Evolutionary conservation across 805 yeast species (phyloP).

Genomic region (Wickerhamiella sergipiensis): DNA sequence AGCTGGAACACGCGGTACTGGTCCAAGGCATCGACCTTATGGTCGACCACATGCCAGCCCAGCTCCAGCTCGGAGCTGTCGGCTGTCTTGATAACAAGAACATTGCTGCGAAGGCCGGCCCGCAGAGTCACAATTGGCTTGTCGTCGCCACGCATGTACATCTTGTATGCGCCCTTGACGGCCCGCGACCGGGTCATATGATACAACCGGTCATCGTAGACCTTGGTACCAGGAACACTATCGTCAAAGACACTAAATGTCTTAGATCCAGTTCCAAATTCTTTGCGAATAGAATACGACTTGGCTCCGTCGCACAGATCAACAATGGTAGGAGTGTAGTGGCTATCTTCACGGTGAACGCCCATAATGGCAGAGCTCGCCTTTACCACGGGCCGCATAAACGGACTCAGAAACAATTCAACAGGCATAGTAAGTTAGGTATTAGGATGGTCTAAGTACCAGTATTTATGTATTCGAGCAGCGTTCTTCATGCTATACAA

Average conservation of each 20-base stretch:
- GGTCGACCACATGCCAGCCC: constrained; percentile 51
- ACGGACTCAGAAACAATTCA: constrained; percentile 42
- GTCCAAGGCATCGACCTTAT: constrained; percentile 47
- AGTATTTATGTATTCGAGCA: neutral
- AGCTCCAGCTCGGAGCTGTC: constrained; percentile 38
- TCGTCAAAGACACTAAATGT: constrained; percentile 36
- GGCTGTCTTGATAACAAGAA: constrained; percentile 37
- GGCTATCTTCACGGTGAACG: constrained; percentile 42
- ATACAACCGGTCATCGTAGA: constrained; percentile 29
- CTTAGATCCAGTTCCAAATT: constrained; percentile 51
- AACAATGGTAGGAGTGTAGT: constrained; percentile 40
- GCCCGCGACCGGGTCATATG: constrained; percentile 51
- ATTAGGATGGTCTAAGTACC: no score
- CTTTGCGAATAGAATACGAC: constrained; percentile 36
- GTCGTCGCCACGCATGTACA: constrained; percentile 35
- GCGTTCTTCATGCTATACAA: neutral
- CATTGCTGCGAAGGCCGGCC: constrained; percentile 49
- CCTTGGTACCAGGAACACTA: constrained; percentile 28
- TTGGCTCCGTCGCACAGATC: constrained; percentile 24
- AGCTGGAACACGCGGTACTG: constrained; percentile 46
- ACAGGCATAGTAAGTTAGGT: constrained; percentile 34
- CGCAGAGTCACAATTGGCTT: constrained; percentile 46
- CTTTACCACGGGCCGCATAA: constrained; percentile 45
- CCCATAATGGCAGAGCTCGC: constrained; percentile 42
- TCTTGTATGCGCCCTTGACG: constrained; percentile 50